A percentile compares a stretch with the other conserved stretches of the same genome.
Conservation (phyloP, 2,329 filamentous ascomycete species). For the Akanthomyces uredinophilus region DNA sequence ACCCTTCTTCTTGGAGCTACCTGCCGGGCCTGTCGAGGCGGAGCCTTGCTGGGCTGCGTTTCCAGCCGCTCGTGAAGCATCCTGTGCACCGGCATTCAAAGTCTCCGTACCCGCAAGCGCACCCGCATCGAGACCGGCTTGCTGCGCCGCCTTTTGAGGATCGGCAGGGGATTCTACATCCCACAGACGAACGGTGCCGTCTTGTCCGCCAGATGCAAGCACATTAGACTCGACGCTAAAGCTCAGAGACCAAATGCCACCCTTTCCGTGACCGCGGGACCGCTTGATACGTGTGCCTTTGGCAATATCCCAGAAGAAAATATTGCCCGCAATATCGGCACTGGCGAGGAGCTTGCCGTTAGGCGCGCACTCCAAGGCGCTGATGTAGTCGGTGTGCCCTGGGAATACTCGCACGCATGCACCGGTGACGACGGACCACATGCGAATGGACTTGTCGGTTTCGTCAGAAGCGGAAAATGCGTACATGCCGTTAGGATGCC, state of each 20-base stretch:
- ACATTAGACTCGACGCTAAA: constrained; percentile 92
- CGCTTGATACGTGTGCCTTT: constrained; percentile 83
- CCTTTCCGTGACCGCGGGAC: constrained; percentile 88
- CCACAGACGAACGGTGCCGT: constrained; percentile 91
- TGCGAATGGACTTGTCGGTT: constrained; percentile 82
- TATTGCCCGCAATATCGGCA: constrained; percentile 81
- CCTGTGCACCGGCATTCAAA: not conserved
- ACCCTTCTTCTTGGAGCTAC: constrained; percentile 63
- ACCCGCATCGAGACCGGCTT: constrained; percentile 40
- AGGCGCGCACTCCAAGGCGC: constrained; percentile 75
- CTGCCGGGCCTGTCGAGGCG: constrained; percentile 23
- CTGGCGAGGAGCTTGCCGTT: constrained; percentile 89
- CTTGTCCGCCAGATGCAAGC: constrained; percentile 83
- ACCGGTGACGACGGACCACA: constrained; percentile 93
- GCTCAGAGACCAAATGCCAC: constrained; percentile 86
- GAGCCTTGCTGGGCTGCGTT: constrained; percentile 24
- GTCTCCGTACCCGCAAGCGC: constrained; percentile 35
- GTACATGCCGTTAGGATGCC: constrained; percentile 92
- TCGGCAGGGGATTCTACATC: constrained; percentile 73
- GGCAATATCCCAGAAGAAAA: constrained; percentile 91
- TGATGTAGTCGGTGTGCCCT: constrained; percentile 84
- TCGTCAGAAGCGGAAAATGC: constrained; percentile 88
- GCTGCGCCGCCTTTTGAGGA: constrained; percentile 50
- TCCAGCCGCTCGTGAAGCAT: constrained; percentile 2
- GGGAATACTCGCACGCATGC: constrained; percentile 86